Evolutionary conservation across 176 grass and related monocot species (phyloP).

Genomic region (Carex myosuroides): DNA sequence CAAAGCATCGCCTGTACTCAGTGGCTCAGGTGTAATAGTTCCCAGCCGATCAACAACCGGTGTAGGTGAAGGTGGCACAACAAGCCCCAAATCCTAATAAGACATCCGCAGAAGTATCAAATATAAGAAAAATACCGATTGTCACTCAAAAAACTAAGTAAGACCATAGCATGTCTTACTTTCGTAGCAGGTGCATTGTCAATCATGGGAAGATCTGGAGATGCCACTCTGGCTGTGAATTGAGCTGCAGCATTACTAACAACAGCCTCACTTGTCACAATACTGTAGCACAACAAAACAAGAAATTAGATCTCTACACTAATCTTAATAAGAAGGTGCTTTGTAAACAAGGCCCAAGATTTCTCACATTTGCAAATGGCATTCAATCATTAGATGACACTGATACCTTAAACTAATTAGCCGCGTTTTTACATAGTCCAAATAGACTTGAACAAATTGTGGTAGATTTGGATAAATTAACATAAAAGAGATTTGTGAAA

Average conservation of each 20-base stretch:
- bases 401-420: background rate
- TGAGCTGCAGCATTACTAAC: slow-evolving; percentile 32
- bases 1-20: slow-evolving; percentile 67
- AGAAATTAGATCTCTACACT: background rate
- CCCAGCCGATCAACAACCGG: slow-evolving; percentile 45
- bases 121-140: slow-evolving; percentile 17
- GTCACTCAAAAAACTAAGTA: background rate
- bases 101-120: slow-evolving; percentile 19
- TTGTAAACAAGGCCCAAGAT: background rate
- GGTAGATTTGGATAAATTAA: background rate
- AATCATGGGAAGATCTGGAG: slow-evolving; percentile 46
- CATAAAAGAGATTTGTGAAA: background rate
- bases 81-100: slow-evolving; percentile 49
- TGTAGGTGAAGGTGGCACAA: slow-evolving; percentile 39
- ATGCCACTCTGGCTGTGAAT: slow-evolving; percentile 38
- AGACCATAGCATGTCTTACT: slow-evolving; percentile 29
- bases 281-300: slow-evolving; percentile 35
- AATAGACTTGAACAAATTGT: background rate
- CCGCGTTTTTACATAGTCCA: background rate
- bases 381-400: background rate
- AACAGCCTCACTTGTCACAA: slow-evolving; percentile 32
- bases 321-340: background rate
- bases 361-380: background rate
- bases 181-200: slow-evolving; percentile 35
- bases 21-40: slow-evolving; percentile 54